Evolutionary conservation across 1,284 basidiomycete genomes (phyloP).

Genomic region (Pseudomicrostroma phylloplanum): DNA sequence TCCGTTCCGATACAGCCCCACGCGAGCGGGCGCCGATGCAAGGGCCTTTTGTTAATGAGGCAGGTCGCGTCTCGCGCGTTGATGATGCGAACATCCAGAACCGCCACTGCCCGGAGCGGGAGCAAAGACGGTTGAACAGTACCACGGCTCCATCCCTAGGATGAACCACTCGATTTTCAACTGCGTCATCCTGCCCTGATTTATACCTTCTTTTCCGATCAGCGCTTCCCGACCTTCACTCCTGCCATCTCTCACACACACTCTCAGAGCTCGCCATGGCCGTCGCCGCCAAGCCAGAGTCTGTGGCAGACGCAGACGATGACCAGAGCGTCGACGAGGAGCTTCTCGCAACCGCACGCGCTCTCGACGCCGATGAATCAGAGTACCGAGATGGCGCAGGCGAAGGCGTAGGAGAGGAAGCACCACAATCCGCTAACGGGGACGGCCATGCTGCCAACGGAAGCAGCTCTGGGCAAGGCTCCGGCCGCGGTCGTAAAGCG

Average conservation of each 20-base stretch:
- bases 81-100: too few relatives aligned
- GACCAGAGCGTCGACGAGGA: neutral
- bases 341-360: conserved; percentile 2
- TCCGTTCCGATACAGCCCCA: too few relatives aligned
- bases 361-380: neutral
- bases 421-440: neutral
- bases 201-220: neutral
- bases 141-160: too few relatives aligned
- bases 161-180: too few relatives aligned
- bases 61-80: too few relatives aligned
- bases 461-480: neutral
- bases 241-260: neutral
- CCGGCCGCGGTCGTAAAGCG: neutral
- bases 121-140: too few relatives aligned
- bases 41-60: too few relatives aligned
- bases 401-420: neutral
- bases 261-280: neutral
- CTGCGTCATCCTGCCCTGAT: too few relatives aligned
- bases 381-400: neutral
- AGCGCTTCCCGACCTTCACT: neutral
- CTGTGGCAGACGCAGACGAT: neutral
- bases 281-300: neutral
- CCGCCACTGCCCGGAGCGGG: too few relatives aligned
- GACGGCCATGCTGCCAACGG: neutral
- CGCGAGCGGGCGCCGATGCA: too few relatives aligned